Conservation (phyloP, 495 filamentous ascomycete genomes). For the Lophiostoma macrostomum region DNA sequence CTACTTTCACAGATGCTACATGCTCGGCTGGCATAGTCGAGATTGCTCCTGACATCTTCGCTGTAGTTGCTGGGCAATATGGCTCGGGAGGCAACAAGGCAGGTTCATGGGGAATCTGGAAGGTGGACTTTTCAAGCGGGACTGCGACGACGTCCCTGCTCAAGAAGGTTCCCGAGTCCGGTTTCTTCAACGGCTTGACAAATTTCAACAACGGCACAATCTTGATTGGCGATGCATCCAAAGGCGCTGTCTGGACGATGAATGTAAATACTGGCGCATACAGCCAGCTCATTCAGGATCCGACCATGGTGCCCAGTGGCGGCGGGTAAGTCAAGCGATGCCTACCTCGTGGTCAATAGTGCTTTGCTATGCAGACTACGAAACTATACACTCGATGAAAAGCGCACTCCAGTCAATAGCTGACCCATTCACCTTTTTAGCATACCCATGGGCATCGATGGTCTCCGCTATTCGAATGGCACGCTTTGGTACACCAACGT, state of each 20-base stretch:
- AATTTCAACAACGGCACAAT: conserved; percentile 42
- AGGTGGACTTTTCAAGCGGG: conserved; percentile 13
- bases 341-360: too few species aligned
- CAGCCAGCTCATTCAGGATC: conserved; percentile 22
- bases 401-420: not conserved
- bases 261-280: conserved; percentile 14
- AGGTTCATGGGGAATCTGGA: conserved; percentile 23
- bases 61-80: conserved; percentile 21
- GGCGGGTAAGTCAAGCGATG: conserved; percentile 19
- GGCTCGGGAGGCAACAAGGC: conserved; percentile 13
- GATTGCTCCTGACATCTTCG: conserved; percentile 23
- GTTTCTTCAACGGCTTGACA: conserved; percentile 44
- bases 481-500: conserved; percentile 48
- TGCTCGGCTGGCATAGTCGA: conserved; percentile 23
- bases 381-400: too few species aligned
- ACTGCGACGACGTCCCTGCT: conserved; percentile 39
- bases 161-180: conserved; percentile 42
- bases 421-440: conserved; percentile 27
- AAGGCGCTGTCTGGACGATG: conserved; percentile 19
- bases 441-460: conserved; percentile 26
- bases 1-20: conserved; percentile 7
- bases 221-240: conserved; percentile 37
- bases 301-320: conserved; percentile 35
- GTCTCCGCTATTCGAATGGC: conserved; percentile 30
- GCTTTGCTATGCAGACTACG: too few species aligned